Percentiles rank a stretch among this genome's conserved stretches.
phyloP scores from a whole-genome alignment of 345 rosid species.

The Trapa bicornis region DNA sequence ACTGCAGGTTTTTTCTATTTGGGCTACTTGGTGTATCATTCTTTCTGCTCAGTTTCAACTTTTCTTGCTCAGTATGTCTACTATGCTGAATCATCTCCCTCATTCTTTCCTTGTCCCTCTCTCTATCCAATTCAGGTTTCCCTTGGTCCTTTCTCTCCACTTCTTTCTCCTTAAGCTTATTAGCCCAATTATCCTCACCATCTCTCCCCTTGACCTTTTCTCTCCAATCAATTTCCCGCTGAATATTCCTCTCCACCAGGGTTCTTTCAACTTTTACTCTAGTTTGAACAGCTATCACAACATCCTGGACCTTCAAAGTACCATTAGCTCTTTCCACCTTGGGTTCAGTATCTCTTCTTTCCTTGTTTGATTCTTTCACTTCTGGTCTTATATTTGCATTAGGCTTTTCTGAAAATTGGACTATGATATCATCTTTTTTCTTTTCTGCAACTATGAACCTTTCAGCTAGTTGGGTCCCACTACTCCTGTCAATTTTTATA shows the following conservation, averaged over 20 bases:
- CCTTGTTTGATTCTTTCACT: constrained; percentile 23
- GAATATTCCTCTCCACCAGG: constrained; percentile 15
- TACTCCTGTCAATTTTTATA: constrained; percentile 24
- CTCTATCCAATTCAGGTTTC: constrained; percentile 25
- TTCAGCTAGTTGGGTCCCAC: constrained; percentile 17
- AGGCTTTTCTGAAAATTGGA: constrained; percentile 12
- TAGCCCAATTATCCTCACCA: constrained; percentile 18
- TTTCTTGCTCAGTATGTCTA: constrained; percentile 16
- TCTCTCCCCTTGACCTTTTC: constrained; percentile 25
- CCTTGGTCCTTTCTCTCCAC: constrained; percentile 18
- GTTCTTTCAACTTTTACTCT: constrained; percentile 17
- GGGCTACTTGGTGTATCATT: constrained; percentile 10
- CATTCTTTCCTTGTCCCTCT: constrained; percentile 21
- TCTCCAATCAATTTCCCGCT: constrained; percentile 9
- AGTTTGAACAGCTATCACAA: constrained; percentile 17
- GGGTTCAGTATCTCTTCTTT: constrained; percentile 17
- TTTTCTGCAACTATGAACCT: constrained; percentile 15
- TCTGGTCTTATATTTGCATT: constrained; percentile 13
- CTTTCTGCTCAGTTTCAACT: constrained; percentile 11
- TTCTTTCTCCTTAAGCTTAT: constrained; percentile 12
- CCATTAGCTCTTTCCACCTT: constrained; percentile 20
- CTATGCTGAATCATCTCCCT: constrained; percentile 14
- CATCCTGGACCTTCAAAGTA: constrained; percentile 16
- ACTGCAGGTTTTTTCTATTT: constrained; percentile 10
- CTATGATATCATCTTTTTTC: constrained; percentile 24